Percentiles rank a stretch among this genome's conserved stretches.
These are phyloP conservation scores for Rhynchosporium secalis DNA, from an alignment of 2,329 filamentous ascomycete species.

Conservation along the genomic window DNA sequence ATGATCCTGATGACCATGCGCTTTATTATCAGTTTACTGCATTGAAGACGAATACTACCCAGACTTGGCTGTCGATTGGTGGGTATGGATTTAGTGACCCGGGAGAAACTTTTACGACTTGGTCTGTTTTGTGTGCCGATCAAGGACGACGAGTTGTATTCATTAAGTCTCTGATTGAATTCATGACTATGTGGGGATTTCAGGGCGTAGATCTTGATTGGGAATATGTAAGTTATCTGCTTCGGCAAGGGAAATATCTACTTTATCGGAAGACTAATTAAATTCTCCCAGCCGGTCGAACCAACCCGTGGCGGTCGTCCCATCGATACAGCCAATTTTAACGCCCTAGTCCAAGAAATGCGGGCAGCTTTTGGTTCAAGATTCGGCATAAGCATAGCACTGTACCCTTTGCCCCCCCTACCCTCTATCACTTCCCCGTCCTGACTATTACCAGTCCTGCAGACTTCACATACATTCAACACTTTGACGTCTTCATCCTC, in stretches of 20 bases:
- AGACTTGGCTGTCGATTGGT: constrained; percentile 26
- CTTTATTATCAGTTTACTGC: constrained; percentile 24
- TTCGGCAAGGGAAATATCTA: background rate
- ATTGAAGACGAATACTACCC: constrained; percentile 19
- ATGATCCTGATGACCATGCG: constrained; percentile 24
- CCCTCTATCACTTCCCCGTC: background rate
- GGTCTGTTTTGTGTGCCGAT: constrained; percentile 36
- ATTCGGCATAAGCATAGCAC: constrained; percentile 46
- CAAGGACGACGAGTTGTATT: constrained; percentile 40
- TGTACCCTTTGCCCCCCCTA: constrained; percentile 33
- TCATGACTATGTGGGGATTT: constrained; percentile 43
- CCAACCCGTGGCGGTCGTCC: constrained; percentile 41
- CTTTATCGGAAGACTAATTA: background rate
- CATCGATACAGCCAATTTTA: constrained; percentile 43
- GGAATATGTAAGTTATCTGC: constrained; percentile 41
- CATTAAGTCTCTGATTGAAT: constrained; percentile 40
- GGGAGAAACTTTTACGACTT: constrained; percentile 36
- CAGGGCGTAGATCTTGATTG: constrained; percentile 49
- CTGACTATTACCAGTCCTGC: constrained; percentile 31
- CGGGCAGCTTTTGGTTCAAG: constrained; percentile 39
- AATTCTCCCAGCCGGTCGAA: constrained; percentile 35
- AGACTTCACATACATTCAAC: constrained; percentile 38
- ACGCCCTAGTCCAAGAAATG: constrained; percentile 36
- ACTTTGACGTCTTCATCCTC: constrained; percentile 37
- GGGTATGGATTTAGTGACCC: constrained; percentile 26